These are phyloP conservation scores for Termitomyces sp. DNA, from an alignment of 768 basidiomycete species.

Conservation along the genomic window DNA sequence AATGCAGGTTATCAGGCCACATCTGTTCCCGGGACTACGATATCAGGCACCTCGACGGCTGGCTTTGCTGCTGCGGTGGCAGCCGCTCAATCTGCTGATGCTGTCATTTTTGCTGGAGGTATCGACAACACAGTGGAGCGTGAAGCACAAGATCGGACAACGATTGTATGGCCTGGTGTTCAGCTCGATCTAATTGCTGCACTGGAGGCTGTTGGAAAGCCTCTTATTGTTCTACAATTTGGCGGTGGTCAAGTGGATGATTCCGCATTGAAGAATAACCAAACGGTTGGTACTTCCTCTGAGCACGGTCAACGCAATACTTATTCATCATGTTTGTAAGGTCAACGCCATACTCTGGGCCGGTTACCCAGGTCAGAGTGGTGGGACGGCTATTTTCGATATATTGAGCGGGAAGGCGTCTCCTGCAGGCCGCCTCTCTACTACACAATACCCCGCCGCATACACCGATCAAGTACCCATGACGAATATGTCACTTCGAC, in stretches of 20 bases:
- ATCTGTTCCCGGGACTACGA: slow-evolving; percentile 39
- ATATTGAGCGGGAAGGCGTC: slow-evolving; percentile 48
- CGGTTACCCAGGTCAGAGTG: slow-evolving; percentile 56
- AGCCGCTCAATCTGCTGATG: slow-evolving; percentile 46
- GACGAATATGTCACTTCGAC: slow-evolving; percentile 57
- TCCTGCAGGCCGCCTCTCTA: slow-evolving; percentile 53
- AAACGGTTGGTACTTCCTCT: slow-evolving; percentile 26
- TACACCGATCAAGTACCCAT: slow-evolving; percentile 48
- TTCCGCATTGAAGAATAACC: slow-evolving; percentile 39
- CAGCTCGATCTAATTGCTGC: slow-evolving; percentile 48
- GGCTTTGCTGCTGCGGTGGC: slow-evolving; percentile 49
- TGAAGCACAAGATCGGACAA: slow-evolving; percentile 43
- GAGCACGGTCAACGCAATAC: neutral
- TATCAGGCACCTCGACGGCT: slow-evolving; percentile 31
- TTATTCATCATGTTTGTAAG: slow-evolving; percentile 21
- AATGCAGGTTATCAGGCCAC: slow-evolving; percentile 44
- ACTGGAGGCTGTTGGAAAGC: slow-evolving; percentile 43
- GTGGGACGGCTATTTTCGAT: slow-evolving; percentile 52
- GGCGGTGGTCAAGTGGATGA: slow-evolving; percentile 57
- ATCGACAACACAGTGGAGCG: slow-evolving; percentile 51
- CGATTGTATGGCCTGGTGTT: slow-evolving; percentile 52
- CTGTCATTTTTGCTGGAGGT: slow-evolving; percentile 51
- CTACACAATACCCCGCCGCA: slow-evolving; percentile 50
- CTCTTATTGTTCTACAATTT: slow-evolving; percentile 51
- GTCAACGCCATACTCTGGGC: slow-evolving; percentile 55